Base-by-base conservation (phyloP, 768 basidiomycete species). In the Tylopilus vinaceipallidus region DNA sequence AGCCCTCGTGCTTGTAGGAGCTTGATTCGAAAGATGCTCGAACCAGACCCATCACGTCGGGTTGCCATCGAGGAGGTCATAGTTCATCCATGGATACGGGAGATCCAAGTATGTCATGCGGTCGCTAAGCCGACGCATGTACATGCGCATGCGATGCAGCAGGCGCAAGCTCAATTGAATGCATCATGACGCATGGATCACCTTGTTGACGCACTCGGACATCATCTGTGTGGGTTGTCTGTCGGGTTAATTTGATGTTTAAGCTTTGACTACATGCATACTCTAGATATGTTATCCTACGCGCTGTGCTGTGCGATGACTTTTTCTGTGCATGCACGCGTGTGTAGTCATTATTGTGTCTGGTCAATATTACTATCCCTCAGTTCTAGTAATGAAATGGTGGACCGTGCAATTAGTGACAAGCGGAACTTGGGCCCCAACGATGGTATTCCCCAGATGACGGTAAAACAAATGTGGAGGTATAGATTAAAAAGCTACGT, bases 1-100 rank as follows among this genome's bases (percentile, higher is more conserved):
- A 85, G 81, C 47, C 95, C 95, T 8, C 79, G 91, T 45, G 84
- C 86, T 45, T 95, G 93, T 59, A 76, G 95, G 33, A 75, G 79
- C 27, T 70, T 98, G 51, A 81, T 98, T 45, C 82, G 94, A 61
- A 83, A 83, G 73, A 98, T 99, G 95, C 79, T 99, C 48, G 93
- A 98, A 65, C 97, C 95, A 3, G 86, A 97, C 61, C 92, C 95
- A 20, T 86, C 86, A 67, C 67, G 74, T 38, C 75, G 95, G 23
- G 74, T 74, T 48, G 71, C 80, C 41, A 88, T 95, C 57, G 94
- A 98, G 58, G 88, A 92, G 47, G 81, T 88, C 47, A 73, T 94
- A 52, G 75, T 74, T 55, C 82, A 94, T 58, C 58, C 82, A 50
- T 98, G 94, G 94, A 72, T 95, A 45, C 71, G 80, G 70, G 66